Evolutionary conservation across 2,329 filamentous ascomycete genomes (phyloP).

Genomic region (Penicillium concentricum): DNA sequence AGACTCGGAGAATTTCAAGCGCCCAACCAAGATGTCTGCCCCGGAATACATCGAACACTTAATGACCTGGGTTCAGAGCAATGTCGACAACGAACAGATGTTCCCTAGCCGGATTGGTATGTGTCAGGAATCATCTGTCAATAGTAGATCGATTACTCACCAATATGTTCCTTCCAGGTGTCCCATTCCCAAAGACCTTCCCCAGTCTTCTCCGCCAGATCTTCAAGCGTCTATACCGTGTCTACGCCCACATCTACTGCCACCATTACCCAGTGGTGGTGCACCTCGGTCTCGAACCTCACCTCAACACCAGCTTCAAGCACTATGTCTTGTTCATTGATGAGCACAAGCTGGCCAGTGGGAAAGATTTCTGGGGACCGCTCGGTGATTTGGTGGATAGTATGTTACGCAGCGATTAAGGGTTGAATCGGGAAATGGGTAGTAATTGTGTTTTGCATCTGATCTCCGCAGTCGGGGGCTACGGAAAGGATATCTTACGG

Average conservation of each 20-base stretch:
- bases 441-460: conserved; percentile 9
- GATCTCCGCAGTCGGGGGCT: conserved; percentile 4
- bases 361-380: conserved; percentile 96
- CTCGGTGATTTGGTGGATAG: conserved; percentile 94
- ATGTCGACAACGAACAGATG: conserved; percentile 91
- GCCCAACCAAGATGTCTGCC: conserved; percentile 95
- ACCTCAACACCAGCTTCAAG: conserved; percentile 99
- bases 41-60: conserved; percentile 97
- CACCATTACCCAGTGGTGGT: conserved; percentile 98
- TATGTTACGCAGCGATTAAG: conserved; percentile 88
- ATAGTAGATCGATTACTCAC: not conserved
- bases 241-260: conserved; percentile 99
- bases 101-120: conserved; percentile 89
- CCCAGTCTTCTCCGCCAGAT: conserved; percentile 85
- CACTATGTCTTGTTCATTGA: conserved; percentile 99
- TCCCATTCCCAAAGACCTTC: conserved; percentile 93
- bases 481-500: conserved; percentile 14
- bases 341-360: conserved; percentile 87
- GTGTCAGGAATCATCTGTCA: conserved; percentile 14
- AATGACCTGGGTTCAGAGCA: conserved; percentile 94
- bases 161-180: conserved; percentile 54
- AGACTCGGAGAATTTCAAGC: conserved; percentile 88
- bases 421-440: not conserved
- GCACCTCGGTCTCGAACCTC: conserved; percentile 90
- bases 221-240: conserved; percentile 97